Evolutionary conservation across 768 basidiomycete species (phyloP), one percentile per base, ranked within the genome.

Genomic region (Galerina marginata): DNA sequence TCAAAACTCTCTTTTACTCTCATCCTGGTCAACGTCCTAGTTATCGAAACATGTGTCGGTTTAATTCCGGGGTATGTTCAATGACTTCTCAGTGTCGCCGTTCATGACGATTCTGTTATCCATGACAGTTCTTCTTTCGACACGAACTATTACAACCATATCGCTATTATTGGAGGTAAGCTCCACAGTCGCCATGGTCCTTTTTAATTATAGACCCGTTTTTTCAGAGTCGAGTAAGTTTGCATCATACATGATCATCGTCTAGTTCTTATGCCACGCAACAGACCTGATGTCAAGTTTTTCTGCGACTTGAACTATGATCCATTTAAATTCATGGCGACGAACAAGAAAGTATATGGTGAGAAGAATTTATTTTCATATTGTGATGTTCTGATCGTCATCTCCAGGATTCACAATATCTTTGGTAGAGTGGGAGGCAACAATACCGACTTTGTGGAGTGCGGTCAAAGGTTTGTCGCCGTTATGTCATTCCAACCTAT

Each of bases 41-140:
- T 16, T 96, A 97, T 69, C 87, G 95, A 42, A 95, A 96, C 66
- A 96, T 97, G 96, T 97, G 96, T 74, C 86, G 96, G 10, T 98
- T 89, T 76, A 94, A 96, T 75, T 95, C 92, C 48, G 94, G 93
- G 36, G 92, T 93, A 74, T 64, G 87, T 48, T 51, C 36, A 43
- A 0, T 33, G 36, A 23, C 36, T 44, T 38, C 49, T 16, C 10
- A 29, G 36, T 25, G 12, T 50, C 47, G 20, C 50, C 20, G 12
- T 36, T 58, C 39, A 54, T 51, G 42, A 20, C 47, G 9, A 50
- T 42, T 11, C 33, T 33, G 15, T 37, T 40, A 36, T 16, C 55
- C 42, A 36, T 47, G 36, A 1, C 50, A 93, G 87, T 92, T 90
- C 78, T 96, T 96, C 77, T 96, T 86, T 77, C 81, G 83, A 44